Base-by-base conservation (phyloP, 371 early-diverging fungal species). In the Enterocytospora artemiae region DNA sequence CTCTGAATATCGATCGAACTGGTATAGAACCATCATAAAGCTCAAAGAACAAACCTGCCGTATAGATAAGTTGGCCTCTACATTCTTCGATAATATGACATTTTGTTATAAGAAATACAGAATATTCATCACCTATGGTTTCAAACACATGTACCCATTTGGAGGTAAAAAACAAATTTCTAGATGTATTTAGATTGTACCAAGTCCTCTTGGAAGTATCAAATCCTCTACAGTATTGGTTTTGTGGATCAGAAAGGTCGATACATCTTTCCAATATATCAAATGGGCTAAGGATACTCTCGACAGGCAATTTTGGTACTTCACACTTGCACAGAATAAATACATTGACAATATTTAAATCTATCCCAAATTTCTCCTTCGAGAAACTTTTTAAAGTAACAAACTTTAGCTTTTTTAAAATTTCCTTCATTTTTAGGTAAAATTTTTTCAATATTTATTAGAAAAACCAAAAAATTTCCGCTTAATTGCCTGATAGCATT, bases 31-130 rank as follows among this genome's bases (percentile, higher is more conserved):
- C 28, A 14, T 18, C 45, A 1, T 34, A 30, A 27, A 65, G 43
- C 7, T 16, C 45, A 0, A 33, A 51, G 3, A 73, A 33, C 50
- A 66, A 48, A 20, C 74, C 74, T 34, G 48, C 28, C 22, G 70
- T 28, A 22, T 70, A 20, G 0, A 70, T n/a, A 33, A 49, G 56
- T 7, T 53, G 58, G 1, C 28, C 24, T 25, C 39, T 43, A 0
- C 27, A 12, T 5, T 55, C 30, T 25, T 67, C 36, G n/a, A 73
- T 45, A 2, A 73, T 24, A 37, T n/a, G 16, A 30, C 67, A 62
- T n/a, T 59, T 33, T 43, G 59, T 63, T 18, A 73, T 43, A n/a
- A 73, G 30, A 51, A 63, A 57, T 4, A 73, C 28, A 36, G 63
- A 53, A 7, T 54, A 52, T 12, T 66, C 63, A 59, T 73, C 71